These are phyloP conservation scores for Lasiosphaeriaceae sp. DNA, from an alignment of 495 filamentous ascomycete genomes.

Conservation along the genomic window DNA sequence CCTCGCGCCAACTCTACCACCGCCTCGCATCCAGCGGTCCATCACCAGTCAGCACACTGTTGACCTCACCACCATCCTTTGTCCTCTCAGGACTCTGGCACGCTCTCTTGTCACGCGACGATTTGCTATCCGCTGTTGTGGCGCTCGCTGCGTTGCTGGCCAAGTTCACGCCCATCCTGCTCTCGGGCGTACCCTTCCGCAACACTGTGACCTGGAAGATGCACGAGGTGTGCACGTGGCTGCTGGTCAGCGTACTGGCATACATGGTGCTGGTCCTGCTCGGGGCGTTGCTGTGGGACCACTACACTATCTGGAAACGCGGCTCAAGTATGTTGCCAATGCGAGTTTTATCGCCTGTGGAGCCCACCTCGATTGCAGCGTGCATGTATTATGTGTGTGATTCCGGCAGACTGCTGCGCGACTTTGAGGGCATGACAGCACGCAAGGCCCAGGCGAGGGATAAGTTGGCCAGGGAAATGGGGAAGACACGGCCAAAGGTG, in stretches of 20 bases:
- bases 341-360: too few species aligned
- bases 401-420: slow-evolving; percentile 19
- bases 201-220: slow-evolving; percentile 30
- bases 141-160: slow-evolving; percentile 33
- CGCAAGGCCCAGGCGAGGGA: slow-evolving; percentile 10
- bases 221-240: slow-evolving; percentile 31
- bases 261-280: slow-evolving; percentile 1
- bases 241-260: slow-evolving; percentile 19
- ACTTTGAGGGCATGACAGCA: slow-evolving; percentile 21
- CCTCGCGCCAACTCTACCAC: neutral
- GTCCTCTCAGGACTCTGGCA: neutral
- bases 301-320: neutral
- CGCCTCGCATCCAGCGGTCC: neutral
- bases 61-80: neutral
- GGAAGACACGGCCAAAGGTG: too few species aligned
- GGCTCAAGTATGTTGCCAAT: neutral
- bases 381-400: slow-evolving; percentile 33
- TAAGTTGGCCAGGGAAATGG: neutral
- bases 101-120: neutral
- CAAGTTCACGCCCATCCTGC: slow-evolving; percentile 35
- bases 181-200: slow-evolving; percentile 35
- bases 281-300: neutral
- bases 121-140: slow-evolving; percentile 3
- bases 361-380: slow-evolving; percentile 15
- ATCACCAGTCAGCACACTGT: neutral